phyloP scores from a whole-genome alignment of 257 asterid species.

The Solanum paucissectum region DNA sequence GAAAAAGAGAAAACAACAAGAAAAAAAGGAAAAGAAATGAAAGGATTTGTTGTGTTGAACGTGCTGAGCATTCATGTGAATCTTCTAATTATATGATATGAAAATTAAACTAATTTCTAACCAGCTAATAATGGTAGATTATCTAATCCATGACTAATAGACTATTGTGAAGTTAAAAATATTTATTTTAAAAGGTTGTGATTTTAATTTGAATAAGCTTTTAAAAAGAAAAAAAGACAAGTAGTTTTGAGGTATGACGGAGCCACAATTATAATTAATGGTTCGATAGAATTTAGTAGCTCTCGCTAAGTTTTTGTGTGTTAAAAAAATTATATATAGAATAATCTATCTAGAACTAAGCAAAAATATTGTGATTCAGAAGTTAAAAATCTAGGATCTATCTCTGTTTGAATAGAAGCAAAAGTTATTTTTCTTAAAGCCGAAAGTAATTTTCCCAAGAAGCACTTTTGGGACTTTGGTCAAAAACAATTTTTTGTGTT shows the following conservation, averaged over 20 bases:
- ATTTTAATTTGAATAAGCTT: not conserved
- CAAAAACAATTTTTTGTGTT: not conserved
- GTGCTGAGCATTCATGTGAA: not conserved
- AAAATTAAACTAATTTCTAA: not conserved
- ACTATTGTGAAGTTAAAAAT: not conserved
- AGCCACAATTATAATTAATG: not conserved
- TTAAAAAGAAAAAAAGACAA: not conserved
- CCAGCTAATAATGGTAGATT: not conserved
- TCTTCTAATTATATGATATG: not conserved
- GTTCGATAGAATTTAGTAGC: not conserved
- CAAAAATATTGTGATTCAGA: not conserved
- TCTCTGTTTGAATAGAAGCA: not conserved
- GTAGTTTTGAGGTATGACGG: not conserved
- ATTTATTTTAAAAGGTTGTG: not conserved
- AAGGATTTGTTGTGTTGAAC: not conserved
- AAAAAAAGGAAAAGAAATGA: not conserved
- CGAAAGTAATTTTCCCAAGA: not conserved
- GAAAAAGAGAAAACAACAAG: not conserved
- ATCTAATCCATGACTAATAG: not conserved
- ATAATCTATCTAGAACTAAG: not conserved
- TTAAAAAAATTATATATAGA: not conserved
- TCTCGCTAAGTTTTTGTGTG: not conserved
- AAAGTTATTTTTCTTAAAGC: not conserved
- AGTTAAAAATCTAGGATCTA: not conserved
- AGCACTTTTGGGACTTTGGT: not conserved